Evolutionary conservation across 768 basidiomycete species (phyloP), one percentile per base, ranked within the genome.

Genomic region (Termitomyces sp.): DNA sequence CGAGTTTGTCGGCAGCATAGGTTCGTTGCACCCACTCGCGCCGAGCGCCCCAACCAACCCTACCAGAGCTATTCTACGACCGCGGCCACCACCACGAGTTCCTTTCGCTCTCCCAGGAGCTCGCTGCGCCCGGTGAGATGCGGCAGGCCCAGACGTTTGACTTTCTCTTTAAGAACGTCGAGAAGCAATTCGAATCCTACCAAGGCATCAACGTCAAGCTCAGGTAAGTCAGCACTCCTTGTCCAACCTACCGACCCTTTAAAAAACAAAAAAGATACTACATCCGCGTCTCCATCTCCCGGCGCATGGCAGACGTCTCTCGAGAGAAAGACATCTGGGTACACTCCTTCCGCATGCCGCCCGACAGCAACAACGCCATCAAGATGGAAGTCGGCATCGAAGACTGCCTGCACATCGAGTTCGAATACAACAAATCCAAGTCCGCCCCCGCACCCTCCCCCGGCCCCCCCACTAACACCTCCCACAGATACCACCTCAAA

Each of bases 321-420:
- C 96, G 96, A 72, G 97, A 98, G 73, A 87, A 80, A 69, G 97
- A 99, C 61, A 68, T 98, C 20, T 98, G 96, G 96, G 96, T 98
- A 3, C 96, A 99, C 71, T 96, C 92, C 3, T 99, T 90, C 78
- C 89, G 95, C 38, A 98, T 98, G 92, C 97, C 96, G 10, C 94
- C 96, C 56, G 97, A 98, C 71, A 91, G 85, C 67, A 98, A 97
- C 71, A 98, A 96, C 70, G 88, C 92, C 43, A 98, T 98, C 76
- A 98, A 96, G 80, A 98, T 99, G 97, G 97, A 98, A 74, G 97
- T 98, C 38, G 97, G 97, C 8, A 99, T 99, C 59, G 97, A 98
- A 70, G 97, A 98, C 68, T 98, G 97, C 71, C 72, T 98, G 65
- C 96, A 98, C 70, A 99, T 98, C 65, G 97, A 98, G 70, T 98